These are phyloP conservation scores for Boletus rubescentipes DNA, from an alignment of 768 basidiomycete species.

Conservation along the genomic window DNA sequence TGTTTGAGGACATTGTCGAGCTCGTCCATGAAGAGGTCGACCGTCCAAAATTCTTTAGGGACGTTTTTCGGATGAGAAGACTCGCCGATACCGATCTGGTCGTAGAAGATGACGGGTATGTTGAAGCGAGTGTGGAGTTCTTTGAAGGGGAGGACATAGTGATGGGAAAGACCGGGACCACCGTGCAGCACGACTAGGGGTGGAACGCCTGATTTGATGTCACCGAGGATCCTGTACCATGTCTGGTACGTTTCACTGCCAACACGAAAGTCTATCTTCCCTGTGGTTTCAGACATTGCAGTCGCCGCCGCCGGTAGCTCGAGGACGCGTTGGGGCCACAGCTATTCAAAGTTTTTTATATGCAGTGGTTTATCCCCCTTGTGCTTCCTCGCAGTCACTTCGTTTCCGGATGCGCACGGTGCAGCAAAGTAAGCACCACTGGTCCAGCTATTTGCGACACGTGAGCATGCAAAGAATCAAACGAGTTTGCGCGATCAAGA, in stretches of 20 bases:
- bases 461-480: too few relatives aligned
- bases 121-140: slow-evolving; percentile 32
- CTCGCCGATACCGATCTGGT: slow-evolving; percentile 47
- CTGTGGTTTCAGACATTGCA: slow-evolving; percentile 23
- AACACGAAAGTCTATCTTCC: slow-evolving; percentile 19
- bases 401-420: too few relatives aligned
- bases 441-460: too few relatives aligned
- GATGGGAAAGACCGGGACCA: slow-evolving; percentile 40
- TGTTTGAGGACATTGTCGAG: slow-evolving; percentile 47
- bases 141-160: slow-evolving; percentile 40
- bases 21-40: slow-evolving; percentile 53
- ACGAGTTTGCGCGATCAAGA: too few relatives aligned
- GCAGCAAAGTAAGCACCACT: too few relatives aligned
- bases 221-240: slow-evolving; percentile 45
- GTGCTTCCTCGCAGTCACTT: background rate
- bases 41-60: slow-evolving; percentile 39
- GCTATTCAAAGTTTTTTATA: background rate
- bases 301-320: background rate
- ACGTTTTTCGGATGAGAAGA: slow-evolving; percentile 42
- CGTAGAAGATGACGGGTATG: slow-evolving; percentile 49
- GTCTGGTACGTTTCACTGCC: slow-evolving; percentile 36
- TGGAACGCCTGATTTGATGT: slow-evolving; percentile 29
- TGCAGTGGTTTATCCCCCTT: background rate
- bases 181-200: slow-evolving; percentile 49
- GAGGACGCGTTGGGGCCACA: background rate